These are phyloP conservation scores for Crepidotus variabilis DNA, from an alignment of 768 basidiomycete species.

Conservation along the genomic window DNA sequence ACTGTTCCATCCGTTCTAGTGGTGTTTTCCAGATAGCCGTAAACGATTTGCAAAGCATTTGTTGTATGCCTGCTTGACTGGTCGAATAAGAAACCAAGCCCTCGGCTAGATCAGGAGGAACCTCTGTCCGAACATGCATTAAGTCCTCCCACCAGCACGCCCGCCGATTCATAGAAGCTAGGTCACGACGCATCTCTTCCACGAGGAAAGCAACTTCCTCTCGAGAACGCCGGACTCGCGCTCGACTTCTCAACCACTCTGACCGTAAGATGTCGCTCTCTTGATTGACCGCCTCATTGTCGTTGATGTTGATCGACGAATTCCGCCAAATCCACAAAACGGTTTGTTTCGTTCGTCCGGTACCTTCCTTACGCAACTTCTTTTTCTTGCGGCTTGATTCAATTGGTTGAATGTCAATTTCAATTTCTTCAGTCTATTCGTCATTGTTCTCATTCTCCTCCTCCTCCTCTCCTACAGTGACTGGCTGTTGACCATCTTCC, in stretches of 20 bases:
- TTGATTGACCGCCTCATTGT: not conserved
- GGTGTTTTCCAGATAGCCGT: too few relatives aligned
- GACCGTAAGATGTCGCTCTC: not conserved
- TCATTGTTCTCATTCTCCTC: not conserved
- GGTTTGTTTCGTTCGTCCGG: conserved; percentile 8
- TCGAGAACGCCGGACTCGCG: too few relatives aligned
- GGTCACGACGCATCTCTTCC: too few relatives aligned
- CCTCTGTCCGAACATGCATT: too few relatives aligned
- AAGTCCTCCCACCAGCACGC: too few relatives aligned
- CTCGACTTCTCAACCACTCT: conserved; percentile 7
- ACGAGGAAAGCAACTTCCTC: too few relatives aligned
- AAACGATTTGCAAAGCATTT: too few relatives aligned
- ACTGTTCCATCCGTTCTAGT: too few relatives aligned
- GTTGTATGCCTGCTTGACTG: too few relatives aligned
- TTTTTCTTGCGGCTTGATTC: not conserved
- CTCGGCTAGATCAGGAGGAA: too few relatives aligned
- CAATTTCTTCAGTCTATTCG: not conserved
- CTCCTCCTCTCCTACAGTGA: not conserved
- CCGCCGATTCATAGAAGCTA: too few relatives aligned
- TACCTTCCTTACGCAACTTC: conserved; percentile 1
- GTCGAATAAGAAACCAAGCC: too few relatives aligned
- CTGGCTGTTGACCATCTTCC: conserved; percentile 10
- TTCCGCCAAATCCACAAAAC: conserved; percentile 13
- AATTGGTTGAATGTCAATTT: not conserved
- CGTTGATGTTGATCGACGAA: not conserved